Evolutionary conservation across 768 basidiomycete species (phyloP), one percentile per base, ranked within the genome.

Genomic region (Boletus rubropictus): DNA sequence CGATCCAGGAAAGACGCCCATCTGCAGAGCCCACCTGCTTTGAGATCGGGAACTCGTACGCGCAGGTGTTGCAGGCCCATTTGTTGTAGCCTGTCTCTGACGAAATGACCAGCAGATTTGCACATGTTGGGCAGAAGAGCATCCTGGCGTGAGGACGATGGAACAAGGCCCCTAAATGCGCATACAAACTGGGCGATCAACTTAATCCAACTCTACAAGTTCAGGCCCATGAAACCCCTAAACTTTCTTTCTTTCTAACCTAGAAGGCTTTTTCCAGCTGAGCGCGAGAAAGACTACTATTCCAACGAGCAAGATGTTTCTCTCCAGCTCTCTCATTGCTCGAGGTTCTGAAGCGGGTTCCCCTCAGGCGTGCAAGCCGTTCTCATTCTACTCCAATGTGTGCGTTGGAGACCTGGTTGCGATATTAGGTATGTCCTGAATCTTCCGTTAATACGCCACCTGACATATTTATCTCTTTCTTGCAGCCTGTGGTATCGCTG

Each of bases 71-170:
- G 63, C 93, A 97, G 0, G 84, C 84, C 86, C 90, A 95, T 73
- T 91, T 92, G 70, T 95, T 88, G 64, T 82, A 83, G 1, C 86
- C 84, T 0, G 83, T 82, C 50, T 87, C 85, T 6, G 79, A 72
- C 5, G 84, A 87, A 40, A 90, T 82, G 37, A 86, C 76, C 14
- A 94, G 78, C 36, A 90, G 74, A 66, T 97, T 98, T 24, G 89
- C 82, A 60, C 95, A 98, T 44, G 85, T 89, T 25, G 95, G 95
- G 63, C 95, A 97, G 74, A 95, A 95, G 29, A 94, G 74, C 90
- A 95, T 94, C n/a, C 12, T 31, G 14, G 22, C 3, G 10, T 7
- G 7, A 36, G 5, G 38, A n/a, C 3, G 15, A n/a, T 24, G 22
- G n/a, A 25, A 29, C 1, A 22, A 25, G 32, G 8, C 31, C 33